Evolutionary conservation across 2,329 filamentous ascomycete species (phyloP).

Genomic region (Xylariaceae sp.): DNA sequence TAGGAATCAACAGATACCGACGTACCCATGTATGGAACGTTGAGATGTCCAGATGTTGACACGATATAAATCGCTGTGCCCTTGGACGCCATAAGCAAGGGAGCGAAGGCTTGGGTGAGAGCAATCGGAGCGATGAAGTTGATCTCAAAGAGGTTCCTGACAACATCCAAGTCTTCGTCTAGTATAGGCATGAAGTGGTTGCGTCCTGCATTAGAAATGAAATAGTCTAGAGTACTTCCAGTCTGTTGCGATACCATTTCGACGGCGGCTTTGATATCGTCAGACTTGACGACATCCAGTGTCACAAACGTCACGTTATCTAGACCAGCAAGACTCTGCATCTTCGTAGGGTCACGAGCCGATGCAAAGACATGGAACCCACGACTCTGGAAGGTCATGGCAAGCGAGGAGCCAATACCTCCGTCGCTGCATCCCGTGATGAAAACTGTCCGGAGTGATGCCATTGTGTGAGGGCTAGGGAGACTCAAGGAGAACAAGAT

Average conservation of each 20-base stretch:
- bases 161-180: conserved; percentile 20
- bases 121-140: conserved; percentile 30
- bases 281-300: conserved; percentile 23
- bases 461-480: too few species aligned
- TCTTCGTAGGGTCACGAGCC: conserved; percentile 21
- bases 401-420: conserved; percentile 26
- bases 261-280: conserved; percentile 20
- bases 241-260: conserved; percentile 19
- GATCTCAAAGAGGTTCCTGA: conserved; percentile 26
- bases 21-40: conserved; percentile 25
- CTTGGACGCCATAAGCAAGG: conserved; percentile 27
- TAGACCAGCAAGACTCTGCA: conserved; percentile 17
- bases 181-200: conserved; percentile 27
- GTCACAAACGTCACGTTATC: conserved; percentile 21
- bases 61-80: conserved; percentile 26
- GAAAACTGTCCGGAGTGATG: too few species aligned
- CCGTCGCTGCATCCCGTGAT: conserved; percentile 30
- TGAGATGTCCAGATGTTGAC: conserved; percentile 23
- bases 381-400: conserved; percentile 21
- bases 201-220: conserved; percentile 27
- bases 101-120: conserved; percentile 26
- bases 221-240: conserved; percentile 21
- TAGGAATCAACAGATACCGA: not conserved
- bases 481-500: too few species aligned
- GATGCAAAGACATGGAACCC: conserved; percentile 26